phyloP scores from a whole-genome alignment of 768 basidiomycete genomes.

The Calvatia gigantea region DNA sequence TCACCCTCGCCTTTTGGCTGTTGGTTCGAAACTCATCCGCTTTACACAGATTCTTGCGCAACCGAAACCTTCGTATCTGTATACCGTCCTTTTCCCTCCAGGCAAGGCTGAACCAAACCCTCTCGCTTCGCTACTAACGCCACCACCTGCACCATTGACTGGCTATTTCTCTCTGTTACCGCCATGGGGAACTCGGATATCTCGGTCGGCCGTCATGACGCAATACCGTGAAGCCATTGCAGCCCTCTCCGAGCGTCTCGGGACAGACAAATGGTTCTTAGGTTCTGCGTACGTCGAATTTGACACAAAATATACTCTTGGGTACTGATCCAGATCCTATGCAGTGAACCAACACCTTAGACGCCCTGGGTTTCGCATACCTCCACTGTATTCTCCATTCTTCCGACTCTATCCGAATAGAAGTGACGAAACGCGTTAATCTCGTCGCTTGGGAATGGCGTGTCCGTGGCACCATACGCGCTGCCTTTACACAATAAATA shows the following conservation, averaged over 20 bases:
- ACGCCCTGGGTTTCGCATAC: constrained; percentile 82
- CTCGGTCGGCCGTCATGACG: constrained; percentile 44
- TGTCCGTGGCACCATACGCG: constrained; percentile 55
- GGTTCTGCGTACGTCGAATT: constrained; percentile 51
- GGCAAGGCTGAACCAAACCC: constrained; percentile 21
- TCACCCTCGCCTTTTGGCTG: constrained; percentile 8
- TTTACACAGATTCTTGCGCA: constrained; percentile 46
- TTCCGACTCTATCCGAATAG: constrained; percentile 45
- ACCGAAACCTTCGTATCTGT: constrained; percentile 39
- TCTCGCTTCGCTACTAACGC: constrained; percentile 50
- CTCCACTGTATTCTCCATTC: constrained; percentile 61
- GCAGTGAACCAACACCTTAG: constrained; percentile 75
- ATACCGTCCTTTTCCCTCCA: constrained; percentile 37
- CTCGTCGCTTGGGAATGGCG: constrained; percentile 78
- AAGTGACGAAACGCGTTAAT: constrained; percentile 69
- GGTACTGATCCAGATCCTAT: neutral
- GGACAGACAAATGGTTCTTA: constrained; percentile 79
- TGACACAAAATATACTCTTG: neutral
- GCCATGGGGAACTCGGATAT: constrained; percentile 54
- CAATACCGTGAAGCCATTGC: constrained; percentile 70
- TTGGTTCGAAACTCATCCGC: constrained; percentile 1
- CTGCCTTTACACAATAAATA: constrained; percentile 38
- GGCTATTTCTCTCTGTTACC: constrained; percentile 67
- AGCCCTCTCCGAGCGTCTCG: constrained; percentile 72
- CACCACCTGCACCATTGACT: constrained; percentile 67